Evolutionary conservation across 1,284 basidiomycete genomes (phyloP), one percentile per base, ranked within the genome.

Genomic region (Ceratobasidium sp.): DNA sequence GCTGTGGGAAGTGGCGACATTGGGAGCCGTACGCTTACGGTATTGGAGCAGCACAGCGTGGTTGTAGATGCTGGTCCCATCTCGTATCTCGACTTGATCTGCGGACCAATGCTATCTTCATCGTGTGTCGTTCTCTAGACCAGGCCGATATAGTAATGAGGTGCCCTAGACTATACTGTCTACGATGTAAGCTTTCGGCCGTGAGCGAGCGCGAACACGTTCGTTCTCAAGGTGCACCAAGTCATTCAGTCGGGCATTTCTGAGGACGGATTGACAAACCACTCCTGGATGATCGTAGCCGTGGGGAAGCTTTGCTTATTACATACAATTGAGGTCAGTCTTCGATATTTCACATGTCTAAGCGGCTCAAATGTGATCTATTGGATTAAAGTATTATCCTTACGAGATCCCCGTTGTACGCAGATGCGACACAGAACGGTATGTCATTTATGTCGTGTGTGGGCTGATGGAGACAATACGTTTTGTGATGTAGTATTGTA

Each of bases 251-350:
- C n/a, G 60, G 60, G 37, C 8, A 42, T 28, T 26, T 63, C 33
- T 35, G 8, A 42, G 8, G 60, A 28, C 39, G 60, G 39, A 4
- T 45, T 63, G 37, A 45, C 60, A 26, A 42, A 63, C 60, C 60
- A 23, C 15, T 42, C 60, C 17, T 42, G 35, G 33, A 23, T 26
- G 51, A 61, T 73, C 60, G 26, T 49, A 60, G 28, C 26, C 33
- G 45, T n/a, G 37, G 37, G 45, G 33, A 26, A 53, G 47, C 49
- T 49, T 28, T 11, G 39, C 5, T 23, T 71, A 61, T 75, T 64
- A 75, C 60, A 64, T 75, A 75, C 45, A 75, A 33, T 37, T 64
- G 71, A 75, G 60, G 60, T 64, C 49, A 63, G 49, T 23, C 47
- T 15, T 66, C 47, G 42, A 33, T 51, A 66, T 49, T 66, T 66